Evolutionary conservation across 2,329 filamentous ascomycete species (phyloP).

Genomic region (Fusarium subglutinans): DNA sequence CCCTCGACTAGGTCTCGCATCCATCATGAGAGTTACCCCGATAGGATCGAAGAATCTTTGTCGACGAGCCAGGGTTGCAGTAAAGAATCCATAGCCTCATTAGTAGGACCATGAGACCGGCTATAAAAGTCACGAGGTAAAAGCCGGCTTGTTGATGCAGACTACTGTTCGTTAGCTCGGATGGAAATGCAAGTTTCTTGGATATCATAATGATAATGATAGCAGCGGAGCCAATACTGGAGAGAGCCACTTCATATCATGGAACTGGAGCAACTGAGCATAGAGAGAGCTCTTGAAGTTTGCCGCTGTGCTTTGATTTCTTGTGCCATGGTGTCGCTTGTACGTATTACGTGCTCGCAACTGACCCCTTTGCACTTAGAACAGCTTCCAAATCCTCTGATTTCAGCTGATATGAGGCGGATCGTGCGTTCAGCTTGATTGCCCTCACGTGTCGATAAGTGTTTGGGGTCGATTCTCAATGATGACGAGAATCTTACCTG

Average conservation of each 20-base stretch:
- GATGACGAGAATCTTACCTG: neutral
- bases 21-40: neutral
- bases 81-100: neutral
- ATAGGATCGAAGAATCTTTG: neutral
- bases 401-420: slow-evolving; percentile 1
- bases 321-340: neutral
- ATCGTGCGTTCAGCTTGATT: neutral
- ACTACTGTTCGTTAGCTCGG: slow-evolving; percentile 2
- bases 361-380: neutral
- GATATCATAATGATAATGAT: neutral
- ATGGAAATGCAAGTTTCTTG: slow-evolving; percentile 6
- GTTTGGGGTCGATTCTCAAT: neutral
- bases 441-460: neutral
- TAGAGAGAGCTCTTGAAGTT: slow-evolving; percentile 15
- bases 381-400: neutral
- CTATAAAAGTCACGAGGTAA: neutral
- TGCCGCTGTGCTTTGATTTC: neutral
- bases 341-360: neutral
- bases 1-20: neutral
- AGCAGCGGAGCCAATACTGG: slow-evolving; percentile 7
- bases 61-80: neutral
- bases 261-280: slow-evolving; percentile 16
- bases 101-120: neutral
- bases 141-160: neutral
- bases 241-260: slow-evolving; percentile 27